A percentile compares a stretch with the other conserved stretches of the same genome.
Evolutionary conservation across 805 yeast species (phyloP).

Genomic region (Pichia cephalocereana): DNA sequence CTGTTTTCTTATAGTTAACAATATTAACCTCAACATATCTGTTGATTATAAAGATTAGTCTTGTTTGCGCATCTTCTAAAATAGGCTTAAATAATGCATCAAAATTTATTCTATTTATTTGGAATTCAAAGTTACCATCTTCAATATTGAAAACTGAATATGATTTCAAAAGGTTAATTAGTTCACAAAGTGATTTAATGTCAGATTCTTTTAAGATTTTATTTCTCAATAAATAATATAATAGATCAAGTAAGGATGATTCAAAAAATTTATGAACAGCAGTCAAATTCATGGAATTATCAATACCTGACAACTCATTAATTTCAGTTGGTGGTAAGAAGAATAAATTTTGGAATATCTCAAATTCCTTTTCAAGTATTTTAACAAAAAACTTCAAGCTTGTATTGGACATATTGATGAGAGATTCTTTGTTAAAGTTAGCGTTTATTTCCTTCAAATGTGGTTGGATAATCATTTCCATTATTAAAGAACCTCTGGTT

Average conservation of each 20-base stretch:
- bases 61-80: conserved; percentile 65
- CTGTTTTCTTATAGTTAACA: conserved; percentile 53
- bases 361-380: conserved; percentile 51
- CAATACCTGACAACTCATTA: conserved; percentile 8
- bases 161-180: conserved; percentile 59
- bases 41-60: conserved; percentile 74
- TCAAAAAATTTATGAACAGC: conserved; percentile 50
- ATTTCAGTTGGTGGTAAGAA: conserved; percentile 17
- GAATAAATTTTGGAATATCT: conserved; percentile 49
- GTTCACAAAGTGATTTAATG: conserved; percentile 62
- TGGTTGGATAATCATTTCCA: conserved; percentile 26
- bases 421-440: conserved; percentile 18
- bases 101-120: conserved; percentile 30
- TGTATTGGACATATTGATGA: conserved; percentile 56
- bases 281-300: conserved; percentile 24
- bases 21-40: conserved; percentile 61
- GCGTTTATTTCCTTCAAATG: conserved; percentile 15
- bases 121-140: conserved; percentile 22
- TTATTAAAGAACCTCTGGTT: conserved; percentile 42
- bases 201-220: conserved; percentile 61
- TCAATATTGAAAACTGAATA: conserved; percentile 36
- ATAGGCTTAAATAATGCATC: conserved; percentile 63
- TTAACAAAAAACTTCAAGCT: conserved; percentile 52
- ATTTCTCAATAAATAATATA: conserved; percentile 62
- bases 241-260: conserved; percentile 54